Percentiles rank a stretch among this genome's conserved stretches.
These are phyloP conservation scores for Diospyros lotus DNA, from an alignment of 148 eudicot species.

Conservation along the genomic window DNA sequence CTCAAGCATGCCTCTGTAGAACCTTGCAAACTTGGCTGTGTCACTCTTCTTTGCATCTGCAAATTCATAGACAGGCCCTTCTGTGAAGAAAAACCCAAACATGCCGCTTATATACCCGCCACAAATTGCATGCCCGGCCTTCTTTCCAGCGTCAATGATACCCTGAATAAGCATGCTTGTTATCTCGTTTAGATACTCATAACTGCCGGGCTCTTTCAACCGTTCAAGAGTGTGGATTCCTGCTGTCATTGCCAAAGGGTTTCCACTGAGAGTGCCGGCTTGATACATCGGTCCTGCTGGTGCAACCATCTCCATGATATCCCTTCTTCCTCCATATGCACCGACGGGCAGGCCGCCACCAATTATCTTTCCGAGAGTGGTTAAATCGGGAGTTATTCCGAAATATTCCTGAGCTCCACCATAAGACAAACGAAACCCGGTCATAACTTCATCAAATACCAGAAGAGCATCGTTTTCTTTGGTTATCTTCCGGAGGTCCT, in stretches of 20 bases:
- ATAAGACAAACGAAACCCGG: constrained; percentile 83
- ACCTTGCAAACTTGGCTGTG: constrained; percentile 62
- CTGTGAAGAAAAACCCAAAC: constrained; percentile 94
- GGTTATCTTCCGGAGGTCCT: constrained; percentile 51
- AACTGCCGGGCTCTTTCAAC: constrained; percentile 61
- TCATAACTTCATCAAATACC: constrained; percentile 96
- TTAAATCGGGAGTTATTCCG: constrained; percentile 77
- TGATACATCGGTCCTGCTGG: constrained; percentile 97
- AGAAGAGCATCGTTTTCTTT: constrained; percentile 71
- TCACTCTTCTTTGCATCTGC: constrained; percentile 86
- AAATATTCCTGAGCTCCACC: constrained; percentile 97
- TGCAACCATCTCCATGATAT: constrained; percentile 99
- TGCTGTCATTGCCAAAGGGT: constrained; percentile 98
- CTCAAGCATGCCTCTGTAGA: constrained; percentile 73
- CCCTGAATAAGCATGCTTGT: constrained; percentile 67
- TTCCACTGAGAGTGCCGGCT: constrained; percentile 93
- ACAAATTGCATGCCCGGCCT: constrained; percentile 75
- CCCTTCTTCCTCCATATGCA: constrained; percentile 93
- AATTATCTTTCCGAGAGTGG: constrained; percentile 87
- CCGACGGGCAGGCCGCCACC: constrained; percentile 97
- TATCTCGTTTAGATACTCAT: constrained; percentile 67
- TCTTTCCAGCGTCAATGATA: constrained; percentile 81
- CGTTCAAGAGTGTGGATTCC: constrained; percentile 92
- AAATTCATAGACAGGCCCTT: constrained; percentile 85
- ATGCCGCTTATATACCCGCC: constrained; percentile 76